Base-by-base conservation (phyloP, 176 grass and related monocot species). In the Oryza glaberrima region DNA sequence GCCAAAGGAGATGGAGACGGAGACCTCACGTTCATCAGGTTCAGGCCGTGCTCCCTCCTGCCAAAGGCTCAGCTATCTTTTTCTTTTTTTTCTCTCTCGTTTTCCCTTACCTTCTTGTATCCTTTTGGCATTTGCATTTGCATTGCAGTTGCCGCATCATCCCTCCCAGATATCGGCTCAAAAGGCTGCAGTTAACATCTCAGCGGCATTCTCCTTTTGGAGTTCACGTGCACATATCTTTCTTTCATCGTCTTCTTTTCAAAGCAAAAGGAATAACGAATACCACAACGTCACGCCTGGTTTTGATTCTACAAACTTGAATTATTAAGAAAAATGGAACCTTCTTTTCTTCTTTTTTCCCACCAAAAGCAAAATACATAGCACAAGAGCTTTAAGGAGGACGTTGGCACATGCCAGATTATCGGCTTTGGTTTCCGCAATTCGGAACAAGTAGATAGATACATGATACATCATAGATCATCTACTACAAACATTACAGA, bases 141-240 rank as follows among this genome's bases (percentile, higher is more conserved):
- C 43, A 15, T 67, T 12, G 32, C 40, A 11, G 12, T 67, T 12
- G 19, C 40, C 5, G 3, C 47, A 11, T 49, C 47, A 13, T 6
- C 13, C 3, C 10, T 40, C 64, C 74, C 25, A 61, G 41, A 48
- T 49, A 72, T 48, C 74, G 43, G 67, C 44, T 43, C 69, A 11
- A 67, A 79, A 84, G 67, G 87, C 87, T 86, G 43, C 43, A 44
- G 2, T 1, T 4, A 45, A 41, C 77, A 49, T 65, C 52, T 7
- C 28, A 71, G 56, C 75, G 43, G 34, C 82, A 83, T 78, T 17
- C 52, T 63, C n/a, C 19, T 63, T n/a, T 63, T 23, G 20, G 58
- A 9, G 23, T 3, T 23, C 58, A 63, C 58, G 58, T 63, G 20
- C 58, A 22, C 7, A 10, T 52, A 44, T 49, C 47, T 49, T 49